These are phyloP conservation scores for Aaosphaeria pasadenensis DNA, from an alignment of 2,329 filamentous ascomycete species.

Conservation along the genomic window DNA sequence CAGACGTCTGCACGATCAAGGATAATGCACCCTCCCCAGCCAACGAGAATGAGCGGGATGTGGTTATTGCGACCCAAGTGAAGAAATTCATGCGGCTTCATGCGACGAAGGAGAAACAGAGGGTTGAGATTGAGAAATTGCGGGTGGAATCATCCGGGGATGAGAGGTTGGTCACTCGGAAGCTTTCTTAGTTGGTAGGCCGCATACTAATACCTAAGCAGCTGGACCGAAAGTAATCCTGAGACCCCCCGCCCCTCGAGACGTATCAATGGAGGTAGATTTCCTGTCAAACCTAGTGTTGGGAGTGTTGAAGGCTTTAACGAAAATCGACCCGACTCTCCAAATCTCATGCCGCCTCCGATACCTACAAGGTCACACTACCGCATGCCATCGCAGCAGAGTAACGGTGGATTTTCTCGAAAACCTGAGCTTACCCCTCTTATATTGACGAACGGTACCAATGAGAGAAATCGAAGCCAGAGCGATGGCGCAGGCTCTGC, in stretches of 20 bases:
- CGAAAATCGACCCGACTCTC: slow-evolving; percentile 64
- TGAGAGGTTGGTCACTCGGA: slow-evolving; percentile 19
- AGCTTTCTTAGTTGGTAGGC: background rate
- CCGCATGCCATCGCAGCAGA: slow-evolving; percentile 67
- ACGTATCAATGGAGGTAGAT: slow-evolving; percentile 53
- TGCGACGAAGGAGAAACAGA: slow-evolving; percentile 33
- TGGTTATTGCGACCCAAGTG: slow-evolving; percentile 58
- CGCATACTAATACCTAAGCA: slow-evolving; percentile 30
- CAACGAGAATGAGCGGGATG: slow-evolving; percentile 59
- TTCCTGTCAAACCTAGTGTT: slow-evolving; percentile 66
- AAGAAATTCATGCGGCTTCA: slow-evolving; percentile 56
- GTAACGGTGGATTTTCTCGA: slow-evolving; percentile 38
- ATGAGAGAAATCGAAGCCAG: slow-evolving; percentile 64
- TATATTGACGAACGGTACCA: slow-evolving; percentile 61
- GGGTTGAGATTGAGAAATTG: slow-evolving; percentile 27
- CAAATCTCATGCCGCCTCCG: slow-evolving; percentile 62
- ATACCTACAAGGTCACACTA: slow-evolving; percentile 81
- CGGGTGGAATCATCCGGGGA: slow-evolving; percentile 48
- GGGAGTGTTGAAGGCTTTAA: slow-evolving; percentile 59
- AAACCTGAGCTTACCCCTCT: slow-evolving; percentile 64
- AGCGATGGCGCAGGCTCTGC: slow-evolving; percentile 57
- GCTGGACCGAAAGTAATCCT: slow-evolving; percentile 61
- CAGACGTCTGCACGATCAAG: slow-evolving; percentile 42
- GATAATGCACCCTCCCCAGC: slow-evolving; percentile 44
- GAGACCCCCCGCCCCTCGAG: slow-evolving; percentile 74